Percentiles rank a stretch among this genome's conserved stretches.
These are phyloP conservation scores for Teratosphaeria destructans DNA, from an alignment of 2,329 filamentous ascomycete genomes.

Conservation along the genomic window DNA sequence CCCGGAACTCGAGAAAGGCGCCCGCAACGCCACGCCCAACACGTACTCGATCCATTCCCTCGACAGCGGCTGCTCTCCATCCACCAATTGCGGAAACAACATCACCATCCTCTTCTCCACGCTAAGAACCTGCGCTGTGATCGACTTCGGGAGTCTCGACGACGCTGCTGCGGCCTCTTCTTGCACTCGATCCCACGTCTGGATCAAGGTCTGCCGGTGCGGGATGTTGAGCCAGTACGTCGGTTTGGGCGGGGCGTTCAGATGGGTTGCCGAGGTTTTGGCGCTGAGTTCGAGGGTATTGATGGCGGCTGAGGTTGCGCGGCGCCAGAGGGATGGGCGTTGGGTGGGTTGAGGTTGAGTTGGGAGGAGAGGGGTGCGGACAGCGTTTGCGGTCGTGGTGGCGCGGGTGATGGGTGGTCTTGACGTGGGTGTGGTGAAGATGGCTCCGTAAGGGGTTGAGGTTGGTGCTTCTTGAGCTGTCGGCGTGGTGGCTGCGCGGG, in stretches of 20 bases:
- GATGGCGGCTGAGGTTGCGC: slow-evolving; percentile 10
- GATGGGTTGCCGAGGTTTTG: slow-evolving; percentile 8
- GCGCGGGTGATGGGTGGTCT: not conserved
- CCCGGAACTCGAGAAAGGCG: slow-evolving; percentile 15
- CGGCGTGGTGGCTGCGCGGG: not conserved
- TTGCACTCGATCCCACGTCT: slow-evolving; percentile 15
- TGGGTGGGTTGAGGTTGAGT: not conserved
- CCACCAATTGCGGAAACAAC: slow-evolving; percentile 15
- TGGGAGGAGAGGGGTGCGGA: not conserved
- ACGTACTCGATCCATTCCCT: slow-evolving; percentile 20
- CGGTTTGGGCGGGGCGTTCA: slow-evolving; percentile 12
- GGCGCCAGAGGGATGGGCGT: slow-evolving; percentile 11
- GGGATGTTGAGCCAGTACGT: slow-evolving; percentile 17
- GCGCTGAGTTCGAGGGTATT: slow-evolving; percentile 14
- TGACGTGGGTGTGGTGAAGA: not conserved
- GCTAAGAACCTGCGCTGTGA: slow-evolving; percentile 8
- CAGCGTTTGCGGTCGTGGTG: not conserved
- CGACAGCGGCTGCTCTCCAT: slow-evolving; percentile 10
- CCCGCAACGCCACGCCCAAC: slow-evolving; percentile 14
- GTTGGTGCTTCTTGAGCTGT: not conserved
- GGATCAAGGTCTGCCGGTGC: slow-evolving; percentile 13
- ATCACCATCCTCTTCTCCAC: slow-evolving; percentile 13
- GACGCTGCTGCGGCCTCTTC: slow-evolving; percentile 7
- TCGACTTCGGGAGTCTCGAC: slow-evolving; percentile 8
- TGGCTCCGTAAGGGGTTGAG: not conserved